Percentiles rank a stretch among this genome's conserved stretches.
phyloP scores from a whole-genome alignment of 805 yeast species.

The Saccharomyces paradoxus region DNA sequence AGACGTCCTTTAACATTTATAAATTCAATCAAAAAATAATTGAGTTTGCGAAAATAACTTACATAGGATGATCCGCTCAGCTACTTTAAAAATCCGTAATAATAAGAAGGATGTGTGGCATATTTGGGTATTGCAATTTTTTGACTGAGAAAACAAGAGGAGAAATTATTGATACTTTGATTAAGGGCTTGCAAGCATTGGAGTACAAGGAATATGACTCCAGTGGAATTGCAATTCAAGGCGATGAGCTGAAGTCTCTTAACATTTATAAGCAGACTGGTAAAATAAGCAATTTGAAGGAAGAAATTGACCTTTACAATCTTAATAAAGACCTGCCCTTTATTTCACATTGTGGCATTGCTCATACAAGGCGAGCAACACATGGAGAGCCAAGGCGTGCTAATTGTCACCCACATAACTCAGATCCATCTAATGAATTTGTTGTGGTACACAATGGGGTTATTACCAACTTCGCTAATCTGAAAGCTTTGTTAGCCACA shows the following conservation, averaged over 20 bases:
- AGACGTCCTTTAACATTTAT: neutral
- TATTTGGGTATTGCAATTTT: slow-evolving; percentile 95
- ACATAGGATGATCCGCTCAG: neutral
- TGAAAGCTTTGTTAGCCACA: slow-evolving; percentile 67
- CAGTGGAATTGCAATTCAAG: slow-evolving; percentile 92
- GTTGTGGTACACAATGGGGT: slow-evolving; percentile 96
- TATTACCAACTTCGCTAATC: slow-evolving; percentile 88
- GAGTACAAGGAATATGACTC: slow-evolving; percentile 99
- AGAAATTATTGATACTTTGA: slow-evolving; percentile 78
- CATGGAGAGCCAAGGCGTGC: slow-evolving; percentile 84
- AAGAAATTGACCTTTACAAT: slow-evolving; percentile 45
- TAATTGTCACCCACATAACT: slow-evolving; percentile 95
- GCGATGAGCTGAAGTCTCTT: slow-evolving; percentile 65
- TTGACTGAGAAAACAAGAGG: slow-evolving; percentile 87
- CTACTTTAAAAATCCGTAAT: neutral
- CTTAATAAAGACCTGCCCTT: slow-evolving; percentile 58
- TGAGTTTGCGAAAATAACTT: neutral
- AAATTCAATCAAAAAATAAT: neutral
- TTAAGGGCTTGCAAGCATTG: slow-evolving; percentile 78
- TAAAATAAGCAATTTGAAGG: slow-evolving; percentile 74
- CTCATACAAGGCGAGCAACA: slow-evolving; percentile 99
- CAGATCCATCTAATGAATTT: slow-evolving; percentile 77
- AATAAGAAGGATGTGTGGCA: slow-evolving; percentile 60
- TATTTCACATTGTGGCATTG: slow-evolving; percentile 88
- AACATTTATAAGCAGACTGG: slow-evolving; percentile 79